A percentile compares a stretch with the other conserved stretches of the same genome.
phyloP scores from a whole-genome alignment of 2,329 filamentous ascomycete genomes.

The Apiospora sp. region DNA sequence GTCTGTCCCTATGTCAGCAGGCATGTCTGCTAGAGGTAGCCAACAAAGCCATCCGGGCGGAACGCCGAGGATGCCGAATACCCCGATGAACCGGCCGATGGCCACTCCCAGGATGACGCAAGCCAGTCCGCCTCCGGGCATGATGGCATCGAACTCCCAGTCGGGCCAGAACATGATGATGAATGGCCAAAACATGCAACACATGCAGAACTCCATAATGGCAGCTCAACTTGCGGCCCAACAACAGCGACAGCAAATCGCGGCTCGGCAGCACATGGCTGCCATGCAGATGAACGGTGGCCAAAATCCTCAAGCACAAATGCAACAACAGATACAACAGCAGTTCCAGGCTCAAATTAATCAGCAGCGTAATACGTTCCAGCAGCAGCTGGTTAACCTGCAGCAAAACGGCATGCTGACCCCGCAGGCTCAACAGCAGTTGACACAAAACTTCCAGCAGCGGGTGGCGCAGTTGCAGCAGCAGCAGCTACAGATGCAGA shows the following conservation, averaged over 20 bases:
- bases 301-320: slow-evolving; percentile 49
- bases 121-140: slow-evolving; percentile 66
- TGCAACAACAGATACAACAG: slow-evolving; percentile 51
- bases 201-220: slow-evolving; percentile 41
- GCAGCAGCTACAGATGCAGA: slow-evolving; percentile 50
- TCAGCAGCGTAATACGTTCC: slow-evolving; percentile 36
- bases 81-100: slow-evolving; percentile 62
- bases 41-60: slow-evolving; percentile 71
- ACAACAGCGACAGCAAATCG: slow-evolving; percentile 46
- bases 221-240: slow-evolving; percentile 51
- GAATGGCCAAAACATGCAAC: slow-evolving; percentile 50
- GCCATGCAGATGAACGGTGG: slow-evolving; percentile 42
- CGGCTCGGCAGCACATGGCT: slow-evolving; percentile 38
- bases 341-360: slow-evolving; percentile 54
- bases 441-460: slow-evolving; percentile 42
- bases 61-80: slow-evolving; percentile 70
- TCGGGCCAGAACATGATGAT: slow-evolving; percentile 63
- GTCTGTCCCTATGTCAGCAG: slow-evolving; percentile 66
- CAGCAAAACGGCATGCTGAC: slow-evolving; percentile 48
- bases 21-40: slow-evolving; percentile 70
- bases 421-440: slow-evolving; percentile 50
- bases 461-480: slow-evolving; percentile 50
- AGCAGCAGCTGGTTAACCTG: slow-evolving; percentile 41
- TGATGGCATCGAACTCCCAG: slow-evolving; percentile 65
- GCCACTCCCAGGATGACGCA: slow-evolving; percentile 70